Conservation (phyloP, 169 alveolate genomes). For the Eimeria zaria region DNA sequence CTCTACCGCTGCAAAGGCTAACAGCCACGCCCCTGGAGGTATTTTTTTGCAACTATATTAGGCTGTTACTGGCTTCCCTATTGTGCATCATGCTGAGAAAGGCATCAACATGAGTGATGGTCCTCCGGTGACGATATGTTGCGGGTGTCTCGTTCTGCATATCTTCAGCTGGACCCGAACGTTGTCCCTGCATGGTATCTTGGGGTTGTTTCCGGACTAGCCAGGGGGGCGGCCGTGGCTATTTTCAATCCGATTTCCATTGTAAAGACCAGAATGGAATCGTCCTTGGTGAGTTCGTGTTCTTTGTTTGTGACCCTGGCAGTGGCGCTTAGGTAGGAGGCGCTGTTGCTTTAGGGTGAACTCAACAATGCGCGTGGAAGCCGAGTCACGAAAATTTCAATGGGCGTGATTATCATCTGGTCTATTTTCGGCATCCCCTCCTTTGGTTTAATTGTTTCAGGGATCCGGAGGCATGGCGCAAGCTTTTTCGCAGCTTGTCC, state of each 20-base stretch:
- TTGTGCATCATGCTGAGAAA: neutral
- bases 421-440: neutral
- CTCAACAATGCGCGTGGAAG: neutral
- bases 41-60: neutral
- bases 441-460: neutral
- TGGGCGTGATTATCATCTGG: neutral
- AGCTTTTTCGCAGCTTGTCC: slow-evolving; percentile 37
- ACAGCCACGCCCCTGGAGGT: slow-evolving; percentile 37
- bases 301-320: neutral
- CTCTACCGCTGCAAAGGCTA: slow-evolving; percentile 34
- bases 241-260: slow-evolving; percentile 84
- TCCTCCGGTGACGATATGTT: neutral
- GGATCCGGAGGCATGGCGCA: slow-evolving; percentile 50
- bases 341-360: neutral
- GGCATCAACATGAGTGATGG: neutral
- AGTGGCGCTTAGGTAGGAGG: neutral
- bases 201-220: slow-evolving; percentile 70
- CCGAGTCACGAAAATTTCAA: neutral
- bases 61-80: neutral
- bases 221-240: slow-evolving; percentile 82
- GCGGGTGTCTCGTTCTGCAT: neutral
- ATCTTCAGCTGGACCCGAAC: slow-evolving; percentile 24
- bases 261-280: slow-evolving; percentile 83
- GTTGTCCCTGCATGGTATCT: slow-evolving; percentile 83
- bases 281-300: slow-evolving; percentile 77